Conservation (phyloP, 2,329 filamentous ascomycete genomes). For the Calonectria pteridis region DNA sequence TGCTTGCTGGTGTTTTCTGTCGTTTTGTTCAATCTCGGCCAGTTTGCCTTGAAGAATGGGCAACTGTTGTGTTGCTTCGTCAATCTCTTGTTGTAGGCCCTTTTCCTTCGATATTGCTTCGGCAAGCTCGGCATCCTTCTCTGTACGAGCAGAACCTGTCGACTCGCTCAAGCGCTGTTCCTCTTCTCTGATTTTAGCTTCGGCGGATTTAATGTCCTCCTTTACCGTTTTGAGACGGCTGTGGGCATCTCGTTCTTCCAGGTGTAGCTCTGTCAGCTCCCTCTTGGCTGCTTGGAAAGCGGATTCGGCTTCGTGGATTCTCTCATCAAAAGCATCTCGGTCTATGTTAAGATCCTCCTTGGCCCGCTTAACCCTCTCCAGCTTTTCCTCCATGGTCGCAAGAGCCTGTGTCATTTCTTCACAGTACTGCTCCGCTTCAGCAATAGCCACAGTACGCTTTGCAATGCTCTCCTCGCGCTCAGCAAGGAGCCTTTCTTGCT, state of each 20-base stretch:
- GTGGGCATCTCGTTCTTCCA: constrained; percentile 76
- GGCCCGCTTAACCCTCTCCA: constrained; percentile 54
- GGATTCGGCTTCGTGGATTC: constrained; percentile 58
- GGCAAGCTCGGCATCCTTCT: constrained; percentile 68
- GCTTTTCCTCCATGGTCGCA: constrained; percentile 58
- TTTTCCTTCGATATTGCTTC: constrained; percentile 45
- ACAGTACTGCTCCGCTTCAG: constrained; percentile 44
- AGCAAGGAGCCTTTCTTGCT: constrained; percentile 72
- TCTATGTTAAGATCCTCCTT: constrained; percentile 60
- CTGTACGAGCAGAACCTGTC: constrained; percentile 76
- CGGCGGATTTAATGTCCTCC: constrained; percentile 58
- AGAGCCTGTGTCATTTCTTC: constrained; percentile 63
- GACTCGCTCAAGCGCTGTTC: constrained; percentile 72
- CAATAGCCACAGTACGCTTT: constrained; percentile 42
- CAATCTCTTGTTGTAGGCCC: constrained; percentile 43
- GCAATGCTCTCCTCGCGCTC: constrained; percentile 47
- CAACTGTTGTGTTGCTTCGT: constrained; percentile 45
- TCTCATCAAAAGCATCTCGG: constrained; percentile 60
- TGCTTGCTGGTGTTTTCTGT: constrained; percentile 47
- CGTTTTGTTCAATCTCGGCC: constrained; percentile 47
- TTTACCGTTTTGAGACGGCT: constrained; percentile 67
- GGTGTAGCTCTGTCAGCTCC: constrained; percentile 66
- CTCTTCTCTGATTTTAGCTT: constrained; percentile 66
- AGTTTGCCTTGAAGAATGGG: constrained; percentile 50
- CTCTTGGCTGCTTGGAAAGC: constrained; percentile 65